Conservation (phyloP, 179 eudicot species). For the Beta macrorhiza region DNA sequence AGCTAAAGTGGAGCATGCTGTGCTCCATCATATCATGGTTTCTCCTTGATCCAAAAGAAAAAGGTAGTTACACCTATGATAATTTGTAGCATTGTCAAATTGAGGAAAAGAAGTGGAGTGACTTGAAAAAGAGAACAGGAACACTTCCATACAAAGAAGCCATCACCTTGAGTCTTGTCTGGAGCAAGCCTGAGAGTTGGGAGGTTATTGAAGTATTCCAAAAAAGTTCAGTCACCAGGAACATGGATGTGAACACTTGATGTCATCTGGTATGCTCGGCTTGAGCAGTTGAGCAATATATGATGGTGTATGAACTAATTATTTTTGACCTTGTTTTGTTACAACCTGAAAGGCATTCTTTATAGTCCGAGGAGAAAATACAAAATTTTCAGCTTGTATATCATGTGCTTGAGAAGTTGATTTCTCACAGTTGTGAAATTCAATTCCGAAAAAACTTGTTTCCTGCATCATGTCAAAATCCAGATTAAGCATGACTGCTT, state of each 20-base stretch:
- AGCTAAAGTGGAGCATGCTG: no score
- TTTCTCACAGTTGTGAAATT: not conserved
- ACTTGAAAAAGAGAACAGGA: not conserved
- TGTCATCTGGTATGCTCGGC: not conserved
- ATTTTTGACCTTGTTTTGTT: slow-evolving; percentile 5
- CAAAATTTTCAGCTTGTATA: slow-evolving; percentile 15
- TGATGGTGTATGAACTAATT: not conserved
- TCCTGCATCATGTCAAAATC: not conserved
- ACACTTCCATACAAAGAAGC: slow-evolving; percentile 12
- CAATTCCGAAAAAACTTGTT: not conserved
- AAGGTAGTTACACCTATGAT: no score
- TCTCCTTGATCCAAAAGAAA: no score
- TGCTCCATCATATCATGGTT: not conserved
- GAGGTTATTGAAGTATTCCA: not conserved
- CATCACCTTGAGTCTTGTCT: slow-evolving; percentile 9
- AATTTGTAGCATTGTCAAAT: not conserved
- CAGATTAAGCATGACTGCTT: not conserved
- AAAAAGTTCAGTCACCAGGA: not conserved
- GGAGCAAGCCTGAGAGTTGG: slow-evolving; percentile 3
- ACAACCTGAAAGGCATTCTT: not conserved
- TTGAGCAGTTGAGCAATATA: slow-evolving; percentile 9
- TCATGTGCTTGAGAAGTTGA: slow-evolving; percentile 4
- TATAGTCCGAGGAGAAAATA: not conserved
- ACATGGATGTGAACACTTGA: not conserved
- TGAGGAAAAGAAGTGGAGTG: not conserved